Base-by-base conservation (phyloP, 1,284 basidiomycete species). In the Clitocybe nebularis region DNA sequence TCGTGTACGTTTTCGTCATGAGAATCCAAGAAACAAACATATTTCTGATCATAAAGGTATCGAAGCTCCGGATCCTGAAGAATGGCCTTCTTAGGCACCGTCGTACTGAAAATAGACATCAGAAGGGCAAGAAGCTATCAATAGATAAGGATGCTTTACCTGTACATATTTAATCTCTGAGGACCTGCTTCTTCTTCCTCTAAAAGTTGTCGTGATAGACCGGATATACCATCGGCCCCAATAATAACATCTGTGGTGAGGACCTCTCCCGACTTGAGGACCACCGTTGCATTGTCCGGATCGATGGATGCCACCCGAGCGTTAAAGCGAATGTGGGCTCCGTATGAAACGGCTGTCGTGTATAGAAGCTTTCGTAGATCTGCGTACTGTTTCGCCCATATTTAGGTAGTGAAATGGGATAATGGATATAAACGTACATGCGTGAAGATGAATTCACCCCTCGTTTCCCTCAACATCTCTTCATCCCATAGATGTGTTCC, bases 141-240 rank as follows among this genome's bases (percentile, higher is more conserved):
- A 33, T 43, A 9, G 22, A 38, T 25, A 21, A 16, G 9, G n/a
- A 14, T 11, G 16, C 13, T 64, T 43, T 43, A 79, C 78, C 69
- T 69, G 54, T 73, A 79, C 53, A 74, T 60, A 32, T 53, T 63
- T 46, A 51, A 47, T 19, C 11, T 34, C 35, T 41, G 29, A 2
- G 58, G 48, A 23, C 44, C 35, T 47, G 51, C 34, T 10, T 41
- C 36, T 9, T 56, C 52, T 39, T 59, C 60, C 30, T 46, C 55
- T 24, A 72, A 56, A 11, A 60, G 42, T 36, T 58, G 49, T 16
- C 69, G 61, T 19, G 58, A 60, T 13, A 64, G 39, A 4, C 68
- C 74, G 28, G 50, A 49, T 10, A 62, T 59, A 5, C 84, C 83
- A 50, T 84, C 84, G 0, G 83, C 81, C 19, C 80, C 82, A 17